Conservation (phyloP, 148 eudicot genomes). For the Linanthus parryae region DNA sequence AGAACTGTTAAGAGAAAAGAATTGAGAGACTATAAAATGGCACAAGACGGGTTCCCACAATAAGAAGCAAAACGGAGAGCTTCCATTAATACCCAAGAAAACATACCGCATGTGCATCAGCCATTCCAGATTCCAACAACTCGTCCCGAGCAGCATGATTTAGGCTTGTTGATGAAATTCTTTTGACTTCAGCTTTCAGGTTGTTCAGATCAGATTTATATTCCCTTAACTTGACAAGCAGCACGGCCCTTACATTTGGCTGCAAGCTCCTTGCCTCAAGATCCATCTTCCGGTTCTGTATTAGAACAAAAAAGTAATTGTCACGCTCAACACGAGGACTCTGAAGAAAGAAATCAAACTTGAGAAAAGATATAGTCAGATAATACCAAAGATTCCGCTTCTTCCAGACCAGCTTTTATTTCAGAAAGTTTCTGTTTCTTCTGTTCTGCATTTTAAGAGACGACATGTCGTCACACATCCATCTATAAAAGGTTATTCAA, state of each 20-base stretch:
- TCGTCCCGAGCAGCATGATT: slow-evolving; percentile 49
- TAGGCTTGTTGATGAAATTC: slow-evolving; percentile 32
- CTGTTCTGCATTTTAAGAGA: slow-evolving; percentile 40
- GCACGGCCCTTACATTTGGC: slow-evolving; percentile 51
- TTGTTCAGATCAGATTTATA: slow-evolving; percentile 60
- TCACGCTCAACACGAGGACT: not conserved
- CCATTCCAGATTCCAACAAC: slow-evolving; percentile 63
- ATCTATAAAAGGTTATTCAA: too few relatives aligned
- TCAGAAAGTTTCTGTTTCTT: slow-evolving; percentile 52
- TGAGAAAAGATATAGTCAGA: not conserved
- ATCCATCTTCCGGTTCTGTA: slow-evolving; percentile 59
- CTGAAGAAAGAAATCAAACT: slow-evolving; percentile 1
- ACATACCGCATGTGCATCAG: slow-evolving; percentile 42
- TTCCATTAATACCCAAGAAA: not conserved
- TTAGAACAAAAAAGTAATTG: slow-evolving; percentile 4
- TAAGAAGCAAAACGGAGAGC: not conserved
- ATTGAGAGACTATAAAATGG: not conserved
- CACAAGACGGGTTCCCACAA: not conserved
- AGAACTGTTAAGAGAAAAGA: too few relatives aligned
- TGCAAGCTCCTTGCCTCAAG: slow-evolving; percentile 56
- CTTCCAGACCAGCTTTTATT: slow-evolving; percentile 41
- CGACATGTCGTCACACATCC: too few relatives aligned
- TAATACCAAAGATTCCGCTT: slow-evolving; percentile 49
- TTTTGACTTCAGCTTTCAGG: slow-evolving; percentile 43
- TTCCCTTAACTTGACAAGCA: slow-evolving; percentile 51